Conservation (phyloP, 2,329 filamentous ascomycete species). For the Cryphonectria radicalis region DNA sequence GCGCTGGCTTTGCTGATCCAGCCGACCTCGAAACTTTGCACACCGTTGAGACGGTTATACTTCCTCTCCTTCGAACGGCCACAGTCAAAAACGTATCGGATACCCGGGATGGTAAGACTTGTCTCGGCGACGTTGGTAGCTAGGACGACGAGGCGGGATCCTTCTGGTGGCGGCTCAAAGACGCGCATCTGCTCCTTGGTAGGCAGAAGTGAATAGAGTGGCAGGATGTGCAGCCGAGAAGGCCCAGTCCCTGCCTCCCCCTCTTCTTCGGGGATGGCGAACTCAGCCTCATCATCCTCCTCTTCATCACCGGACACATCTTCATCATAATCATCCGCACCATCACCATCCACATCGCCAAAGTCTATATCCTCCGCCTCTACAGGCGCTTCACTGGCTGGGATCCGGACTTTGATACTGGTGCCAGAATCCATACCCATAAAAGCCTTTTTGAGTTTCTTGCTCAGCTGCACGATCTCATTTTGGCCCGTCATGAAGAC, state of each 20-base stretch:
- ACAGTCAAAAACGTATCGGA: conserved; percentile 94
- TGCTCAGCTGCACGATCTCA: conserved; percentile 85
- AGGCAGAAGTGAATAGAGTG: conserved; percentile 89
- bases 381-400: conserved; percentile 75
- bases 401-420: conserved; percentile 72
- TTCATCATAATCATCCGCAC: conserved; percentile 65
- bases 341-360: conserved; percentile 65
- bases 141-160: conserved; percentile 82
- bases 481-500: conserved; percentile 94
- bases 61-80: conserved; percentile 90
- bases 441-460: conserved; percentile 72
- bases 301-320: conserved; percentile 63
- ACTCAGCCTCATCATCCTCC: conserved; percentile 65
- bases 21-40: conserved; percentile 92
- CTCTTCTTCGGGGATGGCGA: conserved; percentile 69
- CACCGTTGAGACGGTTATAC: conserved; percentile 85
- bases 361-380: conserved; percentile 89
- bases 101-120: conserved; percentile 92
- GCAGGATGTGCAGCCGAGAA: conserved; percentile 83
- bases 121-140: conserved; percentile 98
- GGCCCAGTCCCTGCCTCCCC: conserved; percentile 63
- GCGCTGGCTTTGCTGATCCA: conserved; percentile 99
- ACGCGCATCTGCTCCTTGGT: conserved; percentile 90
- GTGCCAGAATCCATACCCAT: conserved; percentile 59
- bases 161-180: conserved; percentile 83